Evolutionary conservation across 2,329 filamentous ascomycete species (phyloP).

Genomic region (Paecilomyces sp.): DNA sequence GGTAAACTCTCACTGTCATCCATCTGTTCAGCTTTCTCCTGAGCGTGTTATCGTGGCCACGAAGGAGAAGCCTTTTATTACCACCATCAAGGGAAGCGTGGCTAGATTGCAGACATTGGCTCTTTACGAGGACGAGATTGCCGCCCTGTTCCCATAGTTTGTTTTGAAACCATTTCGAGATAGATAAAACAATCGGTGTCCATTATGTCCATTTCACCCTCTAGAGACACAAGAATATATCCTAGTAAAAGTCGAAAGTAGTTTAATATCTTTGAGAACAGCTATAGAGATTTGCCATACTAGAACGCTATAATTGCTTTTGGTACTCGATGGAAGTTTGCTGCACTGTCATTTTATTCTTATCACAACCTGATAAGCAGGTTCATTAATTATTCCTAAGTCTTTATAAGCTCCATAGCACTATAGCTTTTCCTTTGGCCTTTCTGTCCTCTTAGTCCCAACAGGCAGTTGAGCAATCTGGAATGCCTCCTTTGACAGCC

Average conservation of each 20-base stretch:
- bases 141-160: not conserved
- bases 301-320: too few relatives aligned
- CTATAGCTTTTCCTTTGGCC: not conserved
- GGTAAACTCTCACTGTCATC: slow-evolving; percentile 11
- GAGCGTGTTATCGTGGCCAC: slow-evolving; percentile 10
- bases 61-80: slow-evolving; percentile 12
- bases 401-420: too few relatives aligned
- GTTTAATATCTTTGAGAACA: too few relatives aligned
- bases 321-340: too few relatives aligned
- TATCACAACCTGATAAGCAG: too few relatives aligned
- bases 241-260: too few relatives aligned
- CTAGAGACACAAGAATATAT: too few relatives aligned
- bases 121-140: slow-evolving; percentile 2
- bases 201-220: not conserved
- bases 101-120: slow-evolving; percentile 8
- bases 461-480: slow-evolving; percentile 2
- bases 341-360: too few relatives aligned
- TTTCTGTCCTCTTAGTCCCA: not conserved
- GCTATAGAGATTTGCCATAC: too few relatives aligned
- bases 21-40: slow-evolving; percentile 9
- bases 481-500: slow-evolving; percentile 6
- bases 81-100: slow-evolving; percentile 13
- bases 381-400: too few relatives aligned
- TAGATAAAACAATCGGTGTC: not conserved
- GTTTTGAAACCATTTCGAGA: not conserved